phyloP scores from a whole-genome alignment of 768 basidiomycete species.

The Boletus subparvulus region DNA sequence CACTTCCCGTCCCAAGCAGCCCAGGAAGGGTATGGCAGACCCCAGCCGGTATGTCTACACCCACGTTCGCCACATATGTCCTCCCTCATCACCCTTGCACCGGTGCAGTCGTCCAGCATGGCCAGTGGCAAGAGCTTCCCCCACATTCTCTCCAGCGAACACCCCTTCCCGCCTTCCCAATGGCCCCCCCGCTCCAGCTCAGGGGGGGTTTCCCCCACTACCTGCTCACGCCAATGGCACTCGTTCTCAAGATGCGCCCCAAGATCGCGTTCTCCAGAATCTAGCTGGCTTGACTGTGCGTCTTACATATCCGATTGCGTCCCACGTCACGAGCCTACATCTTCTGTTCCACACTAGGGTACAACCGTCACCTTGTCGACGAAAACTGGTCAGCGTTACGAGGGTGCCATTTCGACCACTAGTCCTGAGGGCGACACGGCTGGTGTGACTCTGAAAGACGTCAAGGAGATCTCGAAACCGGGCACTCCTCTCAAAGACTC shows the following conservation, averaged over 20 bases:
- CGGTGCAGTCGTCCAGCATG: constrained; percentile 52
- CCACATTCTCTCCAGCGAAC: constrained; percentile 61
- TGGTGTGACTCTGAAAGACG: constrained; percentile 76
- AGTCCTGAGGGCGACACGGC: constrained; percentile 61
- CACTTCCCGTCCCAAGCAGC: constrained; percentile 58
- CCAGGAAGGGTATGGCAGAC: constrained; percentile 63
- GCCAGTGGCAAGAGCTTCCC: constrained; percentile 66
- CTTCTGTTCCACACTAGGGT: constrained; percentile 46
- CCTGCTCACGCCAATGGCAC: constrained; percentile 47
- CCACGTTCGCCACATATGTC: constrained; percentile 14
- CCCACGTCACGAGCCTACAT: constrained; percentile 14
- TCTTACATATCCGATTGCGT: constrained; percentile 21
- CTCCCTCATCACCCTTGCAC: constrained; percentile 9
- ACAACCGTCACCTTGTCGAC: constrained; percentile 76
- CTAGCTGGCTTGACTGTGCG: constrained; percentile 72
- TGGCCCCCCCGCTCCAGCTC: constrained; percentile 36
- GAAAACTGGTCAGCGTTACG: constrained; percentile 69
- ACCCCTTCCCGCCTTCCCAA: constrained; percentile 43
- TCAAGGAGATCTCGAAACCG: constrained; percentile 66
- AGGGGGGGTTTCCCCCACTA: constrained; percentile 45
- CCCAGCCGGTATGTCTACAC: constrained; percentile 47
- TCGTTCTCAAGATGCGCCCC: constrained; percentile 45
- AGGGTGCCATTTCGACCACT: constrained; percentile 68
- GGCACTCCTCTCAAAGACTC: constrained; percentile 69
- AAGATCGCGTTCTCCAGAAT: constrained; percentile 61